Base-by-base conservation (phyloP, 441 rosid species). In the Populus hybrid region DNA sequence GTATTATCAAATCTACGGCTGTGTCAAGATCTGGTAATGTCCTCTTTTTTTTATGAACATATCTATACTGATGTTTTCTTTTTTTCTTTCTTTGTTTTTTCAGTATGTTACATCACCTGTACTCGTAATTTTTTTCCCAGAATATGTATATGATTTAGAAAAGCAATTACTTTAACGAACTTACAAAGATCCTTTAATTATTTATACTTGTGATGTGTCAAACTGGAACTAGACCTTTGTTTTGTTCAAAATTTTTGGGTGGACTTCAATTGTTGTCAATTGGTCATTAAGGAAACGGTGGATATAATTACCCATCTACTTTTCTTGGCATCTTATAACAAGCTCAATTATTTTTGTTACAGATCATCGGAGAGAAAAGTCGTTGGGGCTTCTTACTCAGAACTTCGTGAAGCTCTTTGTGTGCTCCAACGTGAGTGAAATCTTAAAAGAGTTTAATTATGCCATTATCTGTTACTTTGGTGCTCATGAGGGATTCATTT, bases 331-430 rank as follows among this genome's bases (percentile, higher is more conserved):
- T 56, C 14, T 70, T 33, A 14, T 53, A 7, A 50, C 29, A 33
- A 21, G 61, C 64, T 76, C 64, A 33, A 68, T 69, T 82, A 74
- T 70, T 74, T 67, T 45, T 16, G 50, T 45, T 74, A 64, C 90
- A 94, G 98, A 92, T 70, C 89, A 87, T 64, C 83, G 97, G 82
- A 85, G 89, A 84, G 98, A 94, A 81, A 92, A 94, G 78, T 94
- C 98, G 16, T 81, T 94, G 85, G 98, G 94, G 71, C 88, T 94
- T 42, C 86, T 94, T 68, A 92, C 97, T 7, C 92, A 88, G 85
- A 92, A 92, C 84, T 94, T 94, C 83, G 92, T 94, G 81, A 91
- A 92, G 88, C 90, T 94, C 35, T 92, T 92, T 86, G 26, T 94
- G 76, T 90, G 94, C 80, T 82, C 90, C 64, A 82, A 89, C 68